phyloP scores from a whole-genome alignment of 2,329 filamentous ascomycete genomes.

The Fusarium avenaceum region DNA sequence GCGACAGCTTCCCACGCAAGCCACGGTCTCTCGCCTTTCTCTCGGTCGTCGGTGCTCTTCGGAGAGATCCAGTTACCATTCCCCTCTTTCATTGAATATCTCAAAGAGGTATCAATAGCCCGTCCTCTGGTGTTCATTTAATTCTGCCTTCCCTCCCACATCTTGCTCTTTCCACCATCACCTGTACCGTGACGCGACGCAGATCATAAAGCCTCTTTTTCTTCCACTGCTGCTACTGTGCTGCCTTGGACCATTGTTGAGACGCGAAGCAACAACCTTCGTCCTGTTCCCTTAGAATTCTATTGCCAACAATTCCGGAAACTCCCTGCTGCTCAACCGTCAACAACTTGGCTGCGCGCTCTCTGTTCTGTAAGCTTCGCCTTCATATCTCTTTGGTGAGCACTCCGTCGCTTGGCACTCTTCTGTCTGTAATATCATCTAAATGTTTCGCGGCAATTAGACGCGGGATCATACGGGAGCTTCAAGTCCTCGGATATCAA shows the following conservation, averaged over 20 bases:
- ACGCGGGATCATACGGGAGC: constrained; percentile 21
- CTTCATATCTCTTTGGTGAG: constrained; percentile 35
- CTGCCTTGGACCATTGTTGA: constrained; percentile 23
- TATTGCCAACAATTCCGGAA: constrained; percentile 23
- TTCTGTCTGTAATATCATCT: constrained; percentile 13
- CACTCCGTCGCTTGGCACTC: constrained; percentile 12
- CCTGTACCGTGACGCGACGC: constrained; percentile 28
- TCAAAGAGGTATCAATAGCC: constrained; percentile 36
- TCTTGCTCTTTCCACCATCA: constrained; percentile 26
- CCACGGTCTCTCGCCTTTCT: constrained; percentile 25
- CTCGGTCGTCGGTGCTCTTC: constrained; percentile 33
- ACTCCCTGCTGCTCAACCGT: constrained; percentile 28
- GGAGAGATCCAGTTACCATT: constrained; percentile 25
- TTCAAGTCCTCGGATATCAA: constrained; percentile 28
- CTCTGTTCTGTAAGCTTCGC: constrained; percentile 24
- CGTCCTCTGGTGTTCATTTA: constrained; percentile 24
- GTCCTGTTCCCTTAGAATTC: constrained; percentile 21
- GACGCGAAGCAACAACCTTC: constrained; percentile 1
- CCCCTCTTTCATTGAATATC: constrained; percentile 20
- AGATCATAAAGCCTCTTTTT: constrained; percentile 36
- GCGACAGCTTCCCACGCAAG: constrained; percentile 1
- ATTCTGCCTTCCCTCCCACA: constrained; percentile 38
- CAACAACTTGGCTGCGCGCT: constrained; percentile 31
- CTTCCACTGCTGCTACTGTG: constrained; percentile 5
- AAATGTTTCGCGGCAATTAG: constrained; percentile 31